Conservation (phyloP, 352 stramenopile species). For the Phytophthora crassamura region DNA sequence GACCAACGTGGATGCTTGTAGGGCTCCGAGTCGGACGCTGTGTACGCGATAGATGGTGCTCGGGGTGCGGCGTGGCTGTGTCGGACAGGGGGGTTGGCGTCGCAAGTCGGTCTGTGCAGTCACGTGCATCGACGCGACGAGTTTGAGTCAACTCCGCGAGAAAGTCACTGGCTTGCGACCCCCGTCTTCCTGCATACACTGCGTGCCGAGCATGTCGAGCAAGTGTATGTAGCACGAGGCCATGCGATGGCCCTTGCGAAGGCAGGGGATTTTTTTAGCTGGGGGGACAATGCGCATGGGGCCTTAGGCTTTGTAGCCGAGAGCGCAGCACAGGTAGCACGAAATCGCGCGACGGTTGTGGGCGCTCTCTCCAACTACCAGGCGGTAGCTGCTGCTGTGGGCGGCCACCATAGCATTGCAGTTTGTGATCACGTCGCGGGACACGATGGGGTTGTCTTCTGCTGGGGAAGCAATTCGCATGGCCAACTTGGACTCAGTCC, state of each 20-base stretch:
- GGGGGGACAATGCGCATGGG: slow-evolving; percentile 94
- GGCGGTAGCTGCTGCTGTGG: slow-evolving; percentile 60
- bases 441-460: slow-evolving; percentile 69
- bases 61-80: slow-evolving; percentile 75
- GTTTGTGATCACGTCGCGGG: slow-evolving; percentile 75
- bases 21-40: slow-evolving; percentile 69
- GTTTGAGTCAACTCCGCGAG: slow-evolving; percentile 56
- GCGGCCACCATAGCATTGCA: slow-evolving; percentile 67
- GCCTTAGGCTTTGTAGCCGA: slow-evolving; percentile 62
- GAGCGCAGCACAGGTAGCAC: slow-evolving; percentile 54
- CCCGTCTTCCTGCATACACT: slow-evolving; percentile 74
- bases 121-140: slow-evolving; percentile 39
- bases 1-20: slow-evolving; percentile 26
- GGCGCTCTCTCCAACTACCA: slow-evolving; percentile 65
- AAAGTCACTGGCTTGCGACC: slow-evolving; percentile 75
- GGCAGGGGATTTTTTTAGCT: slow-evolving; percentile 93
- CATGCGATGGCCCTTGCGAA: slow-evolving; percentile 80
- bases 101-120: slow-evolving; percentile 72
- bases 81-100: slow-evolving; percentile 69
- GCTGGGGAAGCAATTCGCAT: slow-evolving; percentile 81
- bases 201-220: slow-evolving; percentile 61
- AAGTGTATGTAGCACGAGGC: slow-evolving; percentile 55
- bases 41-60: slow-evolving; percentile 71
- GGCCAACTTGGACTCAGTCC: slow-evolving; percentile 59
- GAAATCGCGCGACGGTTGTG: slow-evolving; percentile 62